phyloP scores from a whole-genome alignment of 371 early-diverging fungal genomes.

The Mucor indicus region DNA sequence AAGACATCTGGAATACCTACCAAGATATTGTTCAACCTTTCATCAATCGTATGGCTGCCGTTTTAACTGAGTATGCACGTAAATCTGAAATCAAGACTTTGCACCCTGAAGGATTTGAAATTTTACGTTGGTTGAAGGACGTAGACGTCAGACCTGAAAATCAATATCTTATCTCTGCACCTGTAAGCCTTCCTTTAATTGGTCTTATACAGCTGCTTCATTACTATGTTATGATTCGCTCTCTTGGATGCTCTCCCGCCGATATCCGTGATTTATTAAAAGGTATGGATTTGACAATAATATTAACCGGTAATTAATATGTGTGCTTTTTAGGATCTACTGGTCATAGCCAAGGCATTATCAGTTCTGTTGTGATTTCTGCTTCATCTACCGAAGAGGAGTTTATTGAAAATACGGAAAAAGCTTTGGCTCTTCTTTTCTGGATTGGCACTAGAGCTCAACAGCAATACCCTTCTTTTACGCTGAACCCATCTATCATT shows the following conservation, averaged over 20 bases:
- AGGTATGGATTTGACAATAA: slow-evolving; percentile 26
- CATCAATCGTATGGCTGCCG: slow-evolving; percentile 68
- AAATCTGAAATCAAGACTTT: slow-evolving; percentile 62
- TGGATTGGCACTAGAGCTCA: slow-evolving; percentile 80
- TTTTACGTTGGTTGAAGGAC: slow-evolving; percentile 81
- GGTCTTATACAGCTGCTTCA: slow-evolving; percentile 81
- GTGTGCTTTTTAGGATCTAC: slow-evolving; percentile 56
- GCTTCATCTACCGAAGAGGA: slow-evolving; percentile 68
- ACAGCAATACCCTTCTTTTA: slow-evolving; percentile 71
- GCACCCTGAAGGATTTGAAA: slow-evolving; percentile 78
- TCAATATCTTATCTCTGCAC: slow-evolving; percentile 75
- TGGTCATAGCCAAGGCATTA: slow-evolving; percentile 87
- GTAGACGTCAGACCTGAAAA: slow-evolving; percentile 79
- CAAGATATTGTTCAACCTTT: slow-evolving; percentile 72
- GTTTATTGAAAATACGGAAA: slow-evolving; percentile 69
- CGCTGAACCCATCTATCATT: slow-evolving; percentile 71
- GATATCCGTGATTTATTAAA: slow-evolving; percentile 30
- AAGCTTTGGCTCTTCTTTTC: slow-evolving; percentile 77
- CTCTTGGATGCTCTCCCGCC: slow-evolving; percentile 30
- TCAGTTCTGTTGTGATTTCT: slow-evolving; percentile 79
- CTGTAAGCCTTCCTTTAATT: slow-evolving; percentile 83
- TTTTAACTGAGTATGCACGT: slow-evolving; percentile 63
- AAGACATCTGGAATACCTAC: slow-evolving; percentile 72
- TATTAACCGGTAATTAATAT: neutral
- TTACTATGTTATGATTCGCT: slow-evolving; percentile 72